These are phyloP conservation scores for Nemania abortiva DNA, from an alignment of 2,329 filamentous ascomycete genomes.

Conservation along the genomic window DNA sequence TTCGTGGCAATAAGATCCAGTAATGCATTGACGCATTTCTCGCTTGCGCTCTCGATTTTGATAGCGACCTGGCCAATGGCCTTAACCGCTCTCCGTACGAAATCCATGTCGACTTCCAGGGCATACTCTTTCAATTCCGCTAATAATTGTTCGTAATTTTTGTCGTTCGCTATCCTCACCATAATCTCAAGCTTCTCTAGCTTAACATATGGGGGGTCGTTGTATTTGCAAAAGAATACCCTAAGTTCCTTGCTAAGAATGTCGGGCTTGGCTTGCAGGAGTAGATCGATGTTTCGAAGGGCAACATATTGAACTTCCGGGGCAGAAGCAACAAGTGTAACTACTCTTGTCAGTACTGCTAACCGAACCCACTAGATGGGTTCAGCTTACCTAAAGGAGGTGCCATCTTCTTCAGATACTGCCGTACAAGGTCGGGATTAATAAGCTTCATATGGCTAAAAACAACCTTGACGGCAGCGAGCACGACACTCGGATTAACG, in stretches of 20 bases:
- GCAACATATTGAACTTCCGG: slow-evolving; percentile 99
- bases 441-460: slow-evolving; percentile 95
- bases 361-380: slow-evolving; percentile 13
- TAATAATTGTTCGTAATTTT: slow-evolving; percentile 93
- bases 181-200: slow-evolving; percentile 98
- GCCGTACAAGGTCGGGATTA: slow-evolving; percentile 80
- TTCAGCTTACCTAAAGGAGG: slow-evolving; percentile 80
- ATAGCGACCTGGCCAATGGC: slow-evolving; percentile 98
- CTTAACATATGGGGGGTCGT: slow-evolving; percentile 97
- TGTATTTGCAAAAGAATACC: slow-evolving; percentile 99
- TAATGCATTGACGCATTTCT: slow-evolving; percentile 94
- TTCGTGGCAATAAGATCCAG: slow-evolving; percentile 96
- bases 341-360: slow-evolving; percentile 60
- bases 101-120: slow-evolving; percentile 98
- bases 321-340: slow-evolving; percentile 93
- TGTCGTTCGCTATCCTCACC: slow-evolving; percentile 98
- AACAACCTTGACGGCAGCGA: slow-evolving; percentile 97
- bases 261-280: slow-evolving; percentile 94
- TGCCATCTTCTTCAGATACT: slow-evolving; percentile 98
- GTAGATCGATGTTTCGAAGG: slow-evolving; percentile 92
- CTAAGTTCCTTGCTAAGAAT: slow-evolving; percentile 97
- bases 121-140: slow-evolving; percentile 98
- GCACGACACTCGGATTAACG: slow-evolving; percentile 94
- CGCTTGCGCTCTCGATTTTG: slow-evolving; percentile 95
- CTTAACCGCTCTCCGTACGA: slow-evolving; percentile 91